Base-by-base conservation (phyloP, 768 basidiomycete genomes). In the Rhodotorula paludigena region DNA sequence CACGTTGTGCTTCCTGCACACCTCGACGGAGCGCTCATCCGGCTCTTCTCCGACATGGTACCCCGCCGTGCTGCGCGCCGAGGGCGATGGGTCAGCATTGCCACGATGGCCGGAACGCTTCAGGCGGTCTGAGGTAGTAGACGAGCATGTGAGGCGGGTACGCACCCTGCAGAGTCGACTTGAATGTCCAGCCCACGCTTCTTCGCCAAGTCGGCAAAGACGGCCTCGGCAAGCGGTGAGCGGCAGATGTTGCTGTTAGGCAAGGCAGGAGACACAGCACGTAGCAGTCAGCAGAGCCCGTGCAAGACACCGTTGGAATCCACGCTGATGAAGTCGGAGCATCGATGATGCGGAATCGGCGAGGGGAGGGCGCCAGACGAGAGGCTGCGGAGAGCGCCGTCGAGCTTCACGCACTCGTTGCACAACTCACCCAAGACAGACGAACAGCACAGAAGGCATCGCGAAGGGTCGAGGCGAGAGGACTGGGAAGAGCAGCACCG, bases 11-110 rank as follows among this genome's bases (percentile, higher is more conserved):
- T 74, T 41, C 30, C 67, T 8, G 77, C 90, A 93, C 10, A 85
- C 85, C 39, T 80, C 81, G 8, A 87, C 80, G 15, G 89, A 87
- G 71, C 41, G 51, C 20, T 48, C 57, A 69, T 42, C 92, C 32
- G 92, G 92, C 62, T 85, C 83, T 55, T 92, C 88, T 3, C 88
- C 90, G 42, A 86, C 77, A 74, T 96, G 92, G 77, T 92, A 93
- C 21, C 84, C 87, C 16, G 85, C 86, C 2, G 90, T 94, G 1
- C 47, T 48, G 47, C n/a, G 47, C 2, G 3, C 3, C 25, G 25
- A 10, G 12, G n/a, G 12, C 2, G 47, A 48, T n/a, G n/a, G n/a
- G n/a, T n/a, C n/a, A n/a, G n/a, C n/a, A n/a, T n/a, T n/a, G n/a
- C n/a, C n/a, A n/a, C n/a, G n/a, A n/a, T n/a, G n/a, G n/a, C n/a